Evolutionary conservation across 2,329 filamentous ascomycete genomes (phyloP).

Genomic region (Penicillium freii): DNA sequence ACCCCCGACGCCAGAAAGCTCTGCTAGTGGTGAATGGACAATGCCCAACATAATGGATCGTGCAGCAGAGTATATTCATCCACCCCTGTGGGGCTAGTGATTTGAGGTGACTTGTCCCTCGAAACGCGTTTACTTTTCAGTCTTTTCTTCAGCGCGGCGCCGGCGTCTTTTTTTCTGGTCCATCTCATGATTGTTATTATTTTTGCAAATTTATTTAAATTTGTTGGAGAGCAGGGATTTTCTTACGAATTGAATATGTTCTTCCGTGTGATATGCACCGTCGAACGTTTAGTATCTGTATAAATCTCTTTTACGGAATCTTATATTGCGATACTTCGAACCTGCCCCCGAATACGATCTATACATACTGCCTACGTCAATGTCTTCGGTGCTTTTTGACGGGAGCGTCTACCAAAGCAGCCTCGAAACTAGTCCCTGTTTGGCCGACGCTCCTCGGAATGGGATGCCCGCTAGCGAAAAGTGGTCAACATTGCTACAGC

Average conservation of each 20-base stretch:
- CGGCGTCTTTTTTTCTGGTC: constrained; percentile 14
- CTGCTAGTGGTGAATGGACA: constrained; percentile 48
- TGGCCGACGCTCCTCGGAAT: neutral
- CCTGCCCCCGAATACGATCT: neutral
- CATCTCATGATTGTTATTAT: constrained; percentile 2
- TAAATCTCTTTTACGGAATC: constrained; percentile 6
- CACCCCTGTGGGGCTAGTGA: constrained; percentile 43
- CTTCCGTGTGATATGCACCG: neutral
- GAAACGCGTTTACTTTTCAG: neutral
- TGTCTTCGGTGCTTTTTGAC: neutral
- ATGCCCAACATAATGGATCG: constrained; percentile 47
- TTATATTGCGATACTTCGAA: neutral
- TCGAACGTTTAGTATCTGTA: neutral
- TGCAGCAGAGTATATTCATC: constrained; percentile 50
- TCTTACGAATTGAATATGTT: neutral
- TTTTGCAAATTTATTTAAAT: neutral
- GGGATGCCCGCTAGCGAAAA: neutral
- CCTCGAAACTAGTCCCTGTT: neutral
- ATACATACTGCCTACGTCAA: neutral
- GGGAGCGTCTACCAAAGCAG: neutral
- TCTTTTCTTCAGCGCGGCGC: constrained; percentile 10
- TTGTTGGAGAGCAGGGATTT: neutral
- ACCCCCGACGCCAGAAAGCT: constrained; percentile 49
- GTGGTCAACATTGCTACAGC: neutral
- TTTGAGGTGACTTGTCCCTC: neutral